Evolutionary conservation across 2,329 filamentous ascomycete species (phyloP), one percentile per base, ranked within the genome.

Genomic region (Clarireedia homoeocarpa): DNA sequence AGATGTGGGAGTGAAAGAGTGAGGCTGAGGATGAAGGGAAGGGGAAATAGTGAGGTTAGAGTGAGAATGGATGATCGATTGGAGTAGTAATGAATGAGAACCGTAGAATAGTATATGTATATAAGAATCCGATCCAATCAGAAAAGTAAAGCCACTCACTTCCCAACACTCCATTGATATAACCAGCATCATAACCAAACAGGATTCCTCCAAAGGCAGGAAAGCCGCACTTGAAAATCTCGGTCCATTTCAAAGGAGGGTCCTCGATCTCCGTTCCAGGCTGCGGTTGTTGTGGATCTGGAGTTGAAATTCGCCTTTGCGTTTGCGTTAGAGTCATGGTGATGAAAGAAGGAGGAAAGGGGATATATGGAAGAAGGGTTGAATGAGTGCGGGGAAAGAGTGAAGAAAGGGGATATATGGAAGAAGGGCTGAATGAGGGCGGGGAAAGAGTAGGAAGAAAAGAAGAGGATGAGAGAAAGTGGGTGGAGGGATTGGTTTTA

Each of bases 141-240:
- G 20, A 20, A 20, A 20, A 20, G 20, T 20, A 20, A 20, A 20
- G 20, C 20, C 20, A 73, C 66, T 79, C 74, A 64, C 82, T 76
- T 60, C 74, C 69, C 63, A 75, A 73, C 58, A 85, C 81, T 68
- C 83, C 83, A 70, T 83, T 84, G 75, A 88, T 87, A 73, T 87
- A 88, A 63, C 86, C 87, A 44, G 85, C 87, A 66, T 90, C 87
- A 71, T 88, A 90, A 48, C 87, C 87, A 72, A 69, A 69, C 60
- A 67, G 62, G 54, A 67, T 63, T 70, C 82, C 84, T 66, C 84
- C 84, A 58, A 87, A 86, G 36, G 84, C 82, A 59, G 84, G 84
- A 61, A 87, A 87, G 61, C 81, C 83, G 70, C 84, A 87, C 67
- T 86, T 79, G 48, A 85, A 58, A 70, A 87, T 86, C 55, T 83